Conservation (phyloP, 2,329 filamentous ascomycete genomes). For the Talaromyces sp. region DNA sequence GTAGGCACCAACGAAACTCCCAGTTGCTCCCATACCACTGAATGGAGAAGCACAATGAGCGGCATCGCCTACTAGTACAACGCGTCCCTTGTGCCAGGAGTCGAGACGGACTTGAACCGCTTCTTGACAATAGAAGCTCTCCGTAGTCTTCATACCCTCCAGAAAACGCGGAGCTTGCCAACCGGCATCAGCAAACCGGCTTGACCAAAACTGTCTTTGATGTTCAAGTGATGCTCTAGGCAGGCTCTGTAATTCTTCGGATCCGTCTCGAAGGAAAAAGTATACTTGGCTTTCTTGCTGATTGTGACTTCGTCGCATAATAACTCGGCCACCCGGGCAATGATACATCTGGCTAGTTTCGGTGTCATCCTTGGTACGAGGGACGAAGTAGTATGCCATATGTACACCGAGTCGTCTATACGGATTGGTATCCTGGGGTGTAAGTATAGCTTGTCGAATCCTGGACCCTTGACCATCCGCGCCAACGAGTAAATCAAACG, state of each 20-base stretch:
- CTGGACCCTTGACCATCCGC: slow-evolving; percentile 53
- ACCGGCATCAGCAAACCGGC: slow-evolving; percentile 32
- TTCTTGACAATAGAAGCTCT: slow-evolving; percentile 45
- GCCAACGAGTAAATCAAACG: slow-evolving; percentile 51
- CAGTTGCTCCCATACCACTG: slow-evolving; percentile 34
- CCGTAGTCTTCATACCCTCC: slow-evolving; percentile 33
- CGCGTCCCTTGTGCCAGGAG: slow-evolving; percentile 27
- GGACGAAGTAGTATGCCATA: slow-evolving; percentile 27
- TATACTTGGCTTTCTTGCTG: slow-evolving; percentile 19
- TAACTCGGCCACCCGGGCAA: slow-evolving; percentile 22
- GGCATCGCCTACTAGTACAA: slow-evolving; percentile 40
- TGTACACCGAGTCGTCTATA: slow-evolving; percentile 20
- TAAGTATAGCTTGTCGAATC: slow-evolving; percentile 40
- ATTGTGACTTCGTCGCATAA: slow-evolving; percentile 22
- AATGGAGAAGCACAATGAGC: slow-evolving; percentile 33
- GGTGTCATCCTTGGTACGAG: slow-evolving; percentile 15
- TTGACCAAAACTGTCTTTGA: slow-evolving; percentile 26
- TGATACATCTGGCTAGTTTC: not conserved
- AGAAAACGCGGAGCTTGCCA: slow-evolving; percentile 36
- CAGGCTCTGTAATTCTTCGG: not conserved
- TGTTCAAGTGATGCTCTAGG: slow-evolving; percentile 12
- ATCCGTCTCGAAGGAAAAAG: slow-evolving; percentile 18
- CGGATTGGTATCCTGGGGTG: slow-evolving; percentile 16
- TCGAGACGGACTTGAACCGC: slow-evolving; percentile 30
- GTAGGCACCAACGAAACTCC: slow-evolving; percentile 44